These are phyloP conservation scores for Eryngium alpinum DNA, from an alignment of 140 eudicot species.

Conservation along the genomic window DNA sequence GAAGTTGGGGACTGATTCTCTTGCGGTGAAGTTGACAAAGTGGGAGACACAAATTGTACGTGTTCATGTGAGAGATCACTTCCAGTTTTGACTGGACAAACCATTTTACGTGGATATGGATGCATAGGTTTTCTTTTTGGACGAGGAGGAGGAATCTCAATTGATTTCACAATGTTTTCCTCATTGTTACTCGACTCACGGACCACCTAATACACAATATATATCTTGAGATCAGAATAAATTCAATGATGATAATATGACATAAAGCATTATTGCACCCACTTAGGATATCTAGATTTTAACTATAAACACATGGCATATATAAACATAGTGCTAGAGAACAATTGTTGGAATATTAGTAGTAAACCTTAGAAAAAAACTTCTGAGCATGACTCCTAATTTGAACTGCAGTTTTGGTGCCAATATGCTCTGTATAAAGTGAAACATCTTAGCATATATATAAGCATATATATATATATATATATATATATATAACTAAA, in stretches of 20 bases:
- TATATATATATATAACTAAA: too few relatives aligned
- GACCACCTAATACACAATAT: conserved; percentile 43
- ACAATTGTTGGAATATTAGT: conserved; percentile 28
- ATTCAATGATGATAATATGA: background rate
- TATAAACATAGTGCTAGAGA: conserved; percentile 25
- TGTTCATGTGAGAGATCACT: conserved; percentile 22
- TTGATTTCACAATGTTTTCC: conserved; percentile 43
- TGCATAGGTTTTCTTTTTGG: conserved; percentile 92
- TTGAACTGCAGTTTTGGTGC: conserved; percentile 93
- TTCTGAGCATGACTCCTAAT: conserved; percentile 98
- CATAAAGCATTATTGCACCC: background rate
- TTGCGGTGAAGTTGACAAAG: conserved; percentile 35
- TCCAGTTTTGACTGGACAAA: conserved; percentile 28
- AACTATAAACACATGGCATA: conserved; percentile 27
- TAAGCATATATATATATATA: too few relatives aligned
- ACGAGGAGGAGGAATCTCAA: conserved; percentile 93
- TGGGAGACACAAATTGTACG: conserved; percentile 37
- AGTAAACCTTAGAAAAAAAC: conserved; percentile 75
- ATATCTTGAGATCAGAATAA: background rate
- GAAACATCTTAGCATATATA: conserved; percentile 4
- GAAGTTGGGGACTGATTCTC: conserved; percentile 76
- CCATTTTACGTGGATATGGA: conserved; percentile 86
- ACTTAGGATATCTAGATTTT: conserved; percentile 14
- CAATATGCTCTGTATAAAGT: conserved; percentile 71
- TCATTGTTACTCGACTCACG: conserved; percentile 65